Percentiles rank a stretch among this genome's conserved stretches.
Evolutionary conservation across 768 basidiomycete genomes (phyloP).

Genomic region (Ephemerocybe angulata): DNA sequence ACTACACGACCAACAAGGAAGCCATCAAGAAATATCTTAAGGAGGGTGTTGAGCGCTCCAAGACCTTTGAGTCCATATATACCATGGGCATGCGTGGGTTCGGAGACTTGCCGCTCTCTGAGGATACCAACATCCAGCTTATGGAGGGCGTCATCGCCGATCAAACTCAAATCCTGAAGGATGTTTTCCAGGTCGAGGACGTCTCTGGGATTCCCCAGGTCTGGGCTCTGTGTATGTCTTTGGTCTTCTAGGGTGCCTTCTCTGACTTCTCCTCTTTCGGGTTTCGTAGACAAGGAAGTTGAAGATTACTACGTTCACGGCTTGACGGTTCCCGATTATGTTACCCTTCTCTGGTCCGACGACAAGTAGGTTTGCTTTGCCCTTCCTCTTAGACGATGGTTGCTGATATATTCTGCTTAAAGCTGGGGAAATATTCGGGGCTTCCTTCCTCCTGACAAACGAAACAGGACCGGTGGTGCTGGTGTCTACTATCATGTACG

Average conservation of each 20-base stretch:
- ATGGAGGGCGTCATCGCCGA: conserved; percentile 54
- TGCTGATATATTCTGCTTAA: neutral
- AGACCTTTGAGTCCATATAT: conserved; percentile 57
- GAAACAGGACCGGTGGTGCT: conserved; percentile 62
- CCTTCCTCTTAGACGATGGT: neutral
- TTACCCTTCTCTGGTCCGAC: conserved; percentile 68
- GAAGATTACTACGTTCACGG: conserved; percentile 64
- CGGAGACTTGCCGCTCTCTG: conserved; percentile 52
- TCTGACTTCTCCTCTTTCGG: neutral
- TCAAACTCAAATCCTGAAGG: conserved; percentile 57
- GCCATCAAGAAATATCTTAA: conserved; percentile 62
- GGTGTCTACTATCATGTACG: conserved; percentile 68
- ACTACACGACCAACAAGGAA: conserved; percentile 53
- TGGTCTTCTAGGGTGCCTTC: neutral
- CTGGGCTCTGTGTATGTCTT: conserved; percentile 52
- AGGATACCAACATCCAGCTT: conserved; percentile 45
- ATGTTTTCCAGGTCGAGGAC: conserved; percentile 46
- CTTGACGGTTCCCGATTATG: conserved; percentile 57
- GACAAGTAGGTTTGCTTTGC: conserved; percentile 50
- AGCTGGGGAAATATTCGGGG: conserved; percentile 72
- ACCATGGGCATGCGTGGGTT: conserved; percentile 70
- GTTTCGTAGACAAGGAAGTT: conserved; percentile 50
- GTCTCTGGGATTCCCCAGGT: conserved; percentile 57
- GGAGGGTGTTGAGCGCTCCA: conserved; percentile 54
- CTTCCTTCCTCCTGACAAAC: conserved; percentile 48